Percentiles rank a stretch among this genome's conserved stretches.
These are phyloP conservation scores for Euryodendron excelsum DNA, from an alignment of 148 eudicot genomes.

Conservation along the genomic window DNA sequence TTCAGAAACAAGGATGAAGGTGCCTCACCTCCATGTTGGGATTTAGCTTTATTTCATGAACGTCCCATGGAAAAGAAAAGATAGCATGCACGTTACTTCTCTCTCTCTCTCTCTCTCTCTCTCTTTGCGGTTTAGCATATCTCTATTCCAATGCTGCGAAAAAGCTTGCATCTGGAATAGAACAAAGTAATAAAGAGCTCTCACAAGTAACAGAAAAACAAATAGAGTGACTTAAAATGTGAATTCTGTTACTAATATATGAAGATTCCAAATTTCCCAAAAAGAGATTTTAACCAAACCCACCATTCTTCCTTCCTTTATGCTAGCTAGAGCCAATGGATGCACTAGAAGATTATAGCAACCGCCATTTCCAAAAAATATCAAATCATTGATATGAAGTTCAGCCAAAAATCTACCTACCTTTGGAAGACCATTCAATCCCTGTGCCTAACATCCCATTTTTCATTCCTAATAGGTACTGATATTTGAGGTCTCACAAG, in stretches of 20 bases:
- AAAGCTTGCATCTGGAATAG: slow-evolving; percentile 17
- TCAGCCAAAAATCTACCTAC: neutral
- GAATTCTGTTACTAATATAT: neutral
- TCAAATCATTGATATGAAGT: neutral
- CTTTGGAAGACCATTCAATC: neutral
- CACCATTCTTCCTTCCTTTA: neutral
- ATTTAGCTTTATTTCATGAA: slow-evolving; percentile 13
- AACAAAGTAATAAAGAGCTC: slow-evolving; percentile 25
- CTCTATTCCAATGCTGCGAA: neutral
- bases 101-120: slow-evolving; percentile 18
- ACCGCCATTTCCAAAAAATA: neutral
- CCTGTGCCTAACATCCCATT: neutral
- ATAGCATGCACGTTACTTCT: neutral
- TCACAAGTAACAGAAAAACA: neutral
- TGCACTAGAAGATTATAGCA: neutral
- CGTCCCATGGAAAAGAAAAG: neutral
- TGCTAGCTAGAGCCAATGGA: neutral
- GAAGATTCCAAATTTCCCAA: slow-evolving; percentile 17
- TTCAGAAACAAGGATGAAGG: slow-evolving; percentile 24
- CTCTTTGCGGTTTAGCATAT: neutral
- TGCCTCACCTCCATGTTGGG: slow-evolving; percentile 10
- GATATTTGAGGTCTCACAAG: neutral
- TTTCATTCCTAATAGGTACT: neutral
- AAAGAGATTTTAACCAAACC: slow-evolving; percentile 15
- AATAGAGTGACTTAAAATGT: neutral